Evolutionary conservation across 2,329 filamentous ascomycete species (phyloP).

Genomic region (Cercospora sp.): DNA sequence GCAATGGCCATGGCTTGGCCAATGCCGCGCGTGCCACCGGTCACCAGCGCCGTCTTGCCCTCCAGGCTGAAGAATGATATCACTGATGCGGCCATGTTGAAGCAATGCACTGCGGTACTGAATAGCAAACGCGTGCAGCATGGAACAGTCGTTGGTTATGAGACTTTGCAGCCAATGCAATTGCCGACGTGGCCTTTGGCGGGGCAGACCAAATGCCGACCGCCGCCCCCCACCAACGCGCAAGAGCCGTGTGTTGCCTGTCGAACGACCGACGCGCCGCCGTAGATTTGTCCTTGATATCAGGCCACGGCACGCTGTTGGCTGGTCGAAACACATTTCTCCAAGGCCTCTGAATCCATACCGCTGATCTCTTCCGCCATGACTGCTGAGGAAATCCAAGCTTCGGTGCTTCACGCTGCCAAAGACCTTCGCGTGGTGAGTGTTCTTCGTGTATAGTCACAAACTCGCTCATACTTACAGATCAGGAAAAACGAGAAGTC

Average conservation of each 20-base stretch:
- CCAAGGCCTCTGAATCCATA: background rate
- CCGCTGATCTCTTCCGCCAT: constrained; percentile 8
- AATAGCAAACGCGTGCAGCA: background rate
- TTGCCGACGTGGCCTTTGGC: background rate
- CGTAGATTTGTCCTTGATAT: background rate
- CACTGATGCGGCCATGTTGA: constrained; percentile 38
- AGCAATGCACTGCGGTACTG: background rate
- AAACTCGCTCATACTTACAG: background rate
- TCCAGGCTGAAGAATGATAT: constrained; percentile 52
- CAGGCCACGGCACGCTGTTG: background rate
- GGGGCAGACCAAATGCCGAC: constrained; percentile 18
- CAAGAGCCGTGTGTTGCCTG: constrained; percentile 8
- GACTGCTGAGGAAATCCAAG: constrained; percentile 43
- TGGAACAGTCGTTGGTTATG: background rate
- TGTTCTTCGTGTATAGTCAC: background rate
- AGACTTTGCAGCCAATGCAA: background rate
- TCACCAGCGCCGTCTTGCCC: constrained; percentile 53
- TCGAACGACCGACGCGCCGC: background rate
- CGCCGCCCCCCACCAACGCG: constrained; percentile 17
- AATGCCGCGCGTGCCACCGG: constrained; percentile 54
- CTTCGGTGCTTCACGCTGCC: constrained; percentile 61
- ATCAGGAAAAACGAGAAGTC: constrained; percentile 56
- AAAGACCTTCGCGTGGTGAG: constrained; percentile 61
- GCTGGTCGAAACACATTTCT: background rate
- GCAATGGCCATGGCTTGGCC: constrained; percentile 54